Evolutionary conservation across 306 rosid species (phyloP), one percentile per base, ranked within the genome.

Genomic region (Quercus dentata): DNA sequence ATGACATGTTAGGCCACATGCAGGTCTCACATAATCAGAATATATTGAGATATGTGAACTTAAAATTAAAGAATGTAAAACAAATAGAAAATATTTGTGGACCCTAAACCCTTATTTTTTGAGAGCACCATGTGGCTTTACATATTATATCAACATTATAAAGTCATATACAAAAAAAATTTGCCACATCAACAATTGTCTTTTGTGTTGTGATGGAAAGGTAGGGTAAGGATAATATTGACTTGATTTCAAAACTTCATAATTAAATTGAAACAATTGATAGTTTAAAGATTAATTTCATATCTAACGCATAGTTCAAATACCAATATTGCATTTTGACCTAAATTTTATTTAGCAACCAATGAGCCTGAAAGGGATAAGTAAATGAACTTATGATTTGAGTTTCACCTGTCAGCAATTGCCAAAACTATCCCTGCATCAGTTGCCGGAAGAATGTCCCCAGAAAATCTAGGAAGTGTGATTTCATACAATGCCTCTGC

Each of bases 381-480:
- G 10, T 41, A 79, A 79, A 64, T 62, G 75, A 81, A 72, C 81
- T 56, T 76, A 23, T 35, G 51, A 46, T 25, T 74, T 62, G 31
- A 73, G 69, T 78, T 71, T 82, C 75, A 94, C 99, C 99, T 92
- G 88, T 94, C 97, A 69, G 95, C 92, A 76, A 92, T 79, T 41
- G 97, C 91, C 86, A 94, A 81, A 79, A 88, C 94, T 78, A 88
- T 85, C 51, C 99, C 99, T 15, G 91, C 90, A 80, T 91, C 97
- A 41, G 88, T 94, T 74, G 85, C 73, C 2, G 99, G 99, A 83
- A 92, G 94, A 3, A 74, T 74, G 83, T 94, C 99, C 77, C 99
- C 97, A 71, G 99, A 94, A 89, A 87, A 94, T 82, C 97, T 94
- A 30, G 99, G 99, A 81, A 94, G 95, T 0, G 91, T 94, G 72